Evolutionary conservation across 75 land plant species (phyloP).

Genomic region (Pseudotsuga menziesii): DNA sequence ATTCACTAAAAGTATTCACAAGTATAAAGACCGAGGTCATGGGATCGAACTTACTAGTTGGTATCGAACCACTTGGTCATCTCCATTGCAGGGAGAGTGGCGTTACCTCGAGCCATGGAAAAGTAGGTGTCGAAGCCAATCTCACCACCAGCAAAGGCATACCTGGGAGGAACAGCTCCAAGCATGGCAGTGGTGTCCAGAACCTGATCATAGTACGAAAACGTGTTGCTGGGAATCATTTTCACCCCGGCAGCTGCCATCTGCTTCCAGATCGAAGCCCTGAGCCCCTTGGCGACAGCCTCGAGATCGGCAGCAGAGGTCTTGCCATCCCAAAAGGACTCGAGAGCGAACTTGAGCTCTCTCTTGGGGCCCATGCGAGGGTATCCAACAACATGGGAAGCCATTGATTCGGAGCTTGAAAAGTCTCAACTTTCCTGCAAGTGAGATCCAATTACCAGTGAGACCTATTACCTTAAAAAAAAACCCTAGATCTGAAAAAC

Average conservation of each 20-base stretch:
- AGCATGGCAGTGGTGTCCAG: conserved; percentile 69
- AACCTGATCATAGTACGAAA: conserved; percentile 67
- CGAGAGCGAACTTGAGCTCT: conserved; percentile 82
- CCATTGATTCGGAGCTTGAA: conserved; percentile 36
- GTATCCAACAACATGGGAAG: conserved; percentile 80
- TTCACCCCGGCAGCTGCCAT: conserved; percentile 59
- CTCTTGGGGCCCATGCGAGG: conserved; percentile 88
- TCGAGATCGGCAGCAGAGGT: conserved; percentile 61
- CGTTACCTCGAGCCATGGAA: conserved; percentile 77
- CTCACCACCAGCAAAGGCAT: conserved; percentile 57
- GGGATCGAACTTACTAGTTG: conserved; percentile 59
- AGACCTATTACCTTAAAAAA: too few relatives aligned
- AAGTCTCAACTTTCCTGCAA: too few relatives aligned
- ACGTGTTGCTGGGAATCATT: conserved; percentile 69
- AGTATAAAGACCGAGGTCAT: too few relatives aligned
- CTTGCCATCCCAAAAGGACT: conserved; percentile 80
- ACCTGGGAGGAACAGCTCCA: conserved; percentile 73
- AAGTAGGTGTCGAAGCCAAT: conserved; percentile 56
- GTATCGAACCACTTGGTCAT: conserved; percentile 88
- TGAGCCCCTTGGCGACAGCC: conserved; percentile 59
- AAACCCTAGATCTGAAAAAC: too few relatives aligned
- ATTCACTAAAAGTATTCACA: not conserved
- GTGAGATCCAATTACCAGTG: too few relatives aligned
- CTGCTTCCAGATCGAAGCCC: conserved; percentile 71
- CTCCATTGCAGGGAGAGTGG: conserved; percentile 68